A percentile compares a stretch with the other conserved stretches of the same genome.
phyloP scores from a whole-genome alignment of 805 yeast genomes.

The Suhomyces sp. region DNA sequence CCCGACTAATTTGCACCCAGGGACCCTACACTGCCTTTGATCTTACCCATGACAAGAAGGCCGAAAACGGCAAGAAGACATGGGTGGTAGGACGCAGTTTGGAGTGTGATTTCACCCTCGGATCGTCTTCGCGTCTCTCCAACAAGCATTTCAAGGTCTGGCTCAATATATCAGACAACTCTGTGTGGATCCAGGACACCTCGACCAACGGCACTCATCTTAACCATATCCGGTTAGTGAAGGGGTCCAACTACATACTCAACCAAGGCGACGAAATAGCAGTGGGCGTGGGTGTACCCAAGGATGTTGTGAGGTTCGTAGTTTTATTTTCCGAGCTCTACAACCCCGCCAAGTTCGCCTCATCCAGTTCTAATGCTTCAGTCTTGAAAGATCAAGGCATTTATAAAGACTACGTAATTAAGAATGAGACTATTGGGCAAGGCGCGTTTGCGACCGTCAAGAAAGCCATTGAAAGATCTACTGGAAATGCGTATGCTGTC shows the following conservation, averaged over 20 bases:
- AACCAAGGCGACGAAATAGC: constrained; percentile 92
- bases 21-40: constrained; percentile 52
- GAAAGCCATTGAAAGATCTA: constrained; percentile 78
- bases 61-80: constrained; percentile 26
- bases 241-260: constrained; percentile 74
- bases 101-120: constrained; percentile 62
- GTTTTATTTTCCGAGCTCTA: constrained; percentile 45
- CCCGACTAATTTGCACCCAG: constrained; percentile 58
- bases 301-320: constrained; percentile 58
- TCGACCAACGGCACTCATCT: constrained; percentile 93
- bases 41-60: constrained; percentile 30
- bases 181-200: constrained; percentile 63
- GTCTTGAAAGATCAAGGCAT: constrained; percentile 53
- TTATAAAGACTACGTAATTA: constrained; percentile 66
- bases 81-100: constrained; percentile 79
- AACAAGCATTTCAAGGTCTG: constrained; percentile 72
- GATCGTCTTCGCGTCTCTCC: constrained; percentile 60
- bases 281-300: constrained; percentile 80
- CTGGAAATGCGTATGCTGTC: constrained; percentile 87
- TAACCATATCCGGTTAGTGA: constrained; percentile 69
- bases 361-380: constrained; percentile 16
- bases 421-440: constrained; percentile 86
- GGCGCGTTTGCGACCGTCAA: constrained; percentile 98
- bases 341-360: constrained; percentile 28
- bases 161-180: constrained; percentile 56